Evolutionary conservation across 495 filamentous ascomycete species (phyloP).

Genomic region (Eremomyces bilateralis): DNA sequence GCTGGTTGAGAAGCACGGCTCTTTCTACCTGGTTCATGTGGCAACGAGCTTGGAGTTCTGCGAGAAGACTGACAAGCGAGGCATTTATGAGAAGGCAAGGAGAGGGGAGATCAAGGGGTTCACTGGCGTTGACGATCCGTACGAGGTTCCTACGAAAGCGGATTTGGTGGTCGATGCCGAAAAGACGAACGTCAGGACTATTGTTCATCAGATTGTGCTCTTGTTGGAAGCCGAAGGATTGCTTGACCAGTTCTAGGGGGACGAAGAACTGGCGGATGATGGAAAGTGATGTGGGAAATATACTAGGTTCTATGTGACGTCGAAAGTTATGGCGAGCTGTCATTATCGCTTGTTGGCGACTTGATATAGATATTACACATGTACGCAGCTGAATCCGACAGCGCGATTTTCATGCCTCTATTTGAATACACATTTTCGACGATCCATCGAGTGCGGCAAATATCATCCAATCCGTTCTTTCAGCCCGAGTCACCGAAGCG

Average conservation of each 20-base stretch:
- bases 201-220: constrained; percentile 91
- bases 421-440: too few relatives aligned
- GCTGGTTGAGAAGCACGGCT: constrained; percentile 65
- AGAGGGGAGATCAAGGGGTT: constrained; percentile 92
- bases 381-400: too few relatives aligned
- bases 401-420: too few relatives aligned
- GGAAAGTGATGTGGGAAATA: neutral
- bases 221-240: constrained; percentile 80
- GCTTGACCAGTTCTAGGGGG: constrained; percentile 31
- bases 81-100: constrained; percentile 70
- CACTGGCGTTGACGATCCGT: constrained; percentile 95
- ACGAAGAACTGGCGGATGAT: neutral
- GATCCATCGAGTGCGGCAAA: too few relatives aligned
- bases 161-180: constrained; percentile 67
- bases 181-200: constrained; percentile 71
- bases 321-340: too few relatives aligned
- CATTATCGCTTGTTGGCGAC: too few relatives aligned
- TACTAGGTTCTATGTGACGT: too few relatives aligned
- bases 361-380: too few relatives aligned
- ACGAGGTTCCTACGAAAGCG: constrained; percentile 65
- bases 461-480: too few relatives aligned
- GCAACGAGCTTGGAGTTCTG: constrained; percentile 77
- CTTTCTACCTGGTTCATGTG: constrained; percentile 89
- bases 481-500: too few relatives aligned
- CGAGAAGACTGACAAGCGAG: constrained; percentile 87